A percentile compares a stretch with the other conserved stretches of the same genome.
phyloP scores from a whole-genome alignment of 2,329 filamentous ascomycete species.

The Xylaria sp. region DNA sequence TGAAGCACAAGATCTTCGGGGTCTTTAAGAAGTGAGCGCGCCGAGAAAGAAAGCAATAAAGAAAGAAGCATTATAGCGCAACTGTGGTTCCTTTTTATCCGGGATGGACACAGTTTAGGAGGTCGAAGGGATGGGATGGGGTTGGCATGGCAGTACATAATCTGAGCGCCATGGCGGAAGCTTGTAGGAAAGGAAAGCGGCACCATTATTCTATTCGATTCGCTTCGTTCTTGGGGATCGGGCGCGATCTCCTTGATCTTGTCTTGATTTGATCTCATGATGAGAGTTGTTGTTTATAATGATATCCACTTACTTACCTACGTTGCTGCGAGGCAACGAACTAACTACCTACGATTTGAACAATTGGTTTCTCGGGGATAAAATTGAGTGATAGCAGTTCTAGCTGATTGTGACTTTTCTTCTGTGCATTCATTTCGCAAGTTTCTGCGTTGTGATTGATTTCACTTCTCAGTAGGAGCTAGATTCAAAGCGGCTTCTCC shows the following conservation, averaged over 20 bases:
- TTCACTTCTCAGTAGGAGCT: neutral
- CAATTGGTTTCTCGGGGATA: neutral
- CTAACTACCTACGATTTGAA: neutral
- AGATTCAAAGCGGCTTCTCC: neutral
- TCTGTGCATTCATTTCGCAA: neutral
- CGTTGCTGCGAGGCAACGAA: conserved; percentile 10
- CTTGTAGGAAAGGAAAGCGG: conserved; percentile 12
- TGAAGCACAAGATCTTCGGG: conserved; percentile 66
- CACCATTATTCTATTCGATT: conserved; percentile 26
- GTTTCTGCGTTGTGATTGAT: neutral
- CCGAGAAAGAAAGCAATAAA: neutral
- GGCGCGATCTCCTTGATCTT: neutral
- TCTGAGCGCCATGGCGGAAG: neutral
- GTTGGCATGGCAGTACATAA: neutral
- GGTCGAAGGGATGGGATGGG: neutral
- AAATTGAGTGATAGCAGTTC: neutral
- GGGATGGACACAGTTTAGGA: neutral
- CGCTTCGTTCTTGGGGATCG: neutral
- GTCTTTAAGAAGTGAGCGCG: conserved; percentile 58
- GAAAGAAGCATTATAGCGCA: neutral
- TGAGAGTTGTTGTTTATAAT: conserved; percentile 29
- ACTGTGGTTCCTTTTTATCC: neutral
- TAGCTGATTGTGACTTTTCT: neutral
- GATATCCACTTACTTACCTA: conserved; percentile 34
- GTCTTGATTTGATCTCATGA: neutral